phyloP scores from a whole-genome alignment of 2,329 filamentous ascomycete species.

The Colletotrichum coccodes region DNA sequence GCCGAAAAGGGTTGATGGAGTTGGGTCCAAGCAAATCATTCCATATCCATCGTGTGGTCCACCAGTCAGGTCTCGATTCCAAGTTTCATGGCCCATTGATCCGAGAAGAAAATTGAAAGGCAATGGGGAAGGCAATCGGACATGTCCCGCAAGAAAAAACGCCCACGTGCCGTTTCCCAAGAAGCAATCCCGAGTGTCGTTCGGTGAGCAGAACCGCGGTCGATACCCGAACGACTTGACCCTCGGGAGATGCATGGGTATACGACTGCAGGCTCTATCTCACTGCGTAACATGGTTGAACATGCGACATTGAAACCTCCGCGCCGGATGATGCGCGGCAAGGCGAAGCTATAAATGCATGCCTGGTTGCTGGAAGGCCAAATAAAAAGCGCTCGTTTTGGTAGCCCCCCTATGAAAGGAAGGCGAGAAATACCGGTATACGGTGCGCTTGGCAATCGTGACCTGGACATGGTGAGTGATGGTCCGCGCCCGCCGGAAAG shows the following conservation, averaged over 20 bases:
- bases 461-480: conserved; percentile 7
- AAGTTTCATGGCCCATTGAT: neutral
- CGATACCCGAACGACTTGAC: neutral
- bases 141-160: neutral
- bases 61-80: neutral
- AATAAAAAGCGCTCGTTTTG: neutral
- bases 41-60: neutral
- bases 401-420: neutral
- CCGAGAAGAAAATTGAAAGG: neutral
- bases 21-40: neutral
- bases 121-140: neutral
- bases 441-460: conserved; percentile 5
- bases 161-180: conserved; percentile 14
- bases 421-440: neutral
- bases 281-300: neutral
- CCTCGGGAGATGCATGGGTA: neutral
- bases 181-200: neutral
- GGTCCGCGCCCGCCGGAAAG: neutral
- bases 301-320: neutral
- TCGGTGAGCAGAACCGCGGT: neutral
- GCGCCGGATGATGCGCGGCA: conserved; percentile 3
- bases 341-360: neutral
- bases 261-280: neutral
- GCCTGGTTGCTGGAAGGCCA: neutral
- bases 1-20: conserved; percentile 8